Conservation (phyloP, 148 eudicot species). For the Camellia granthamiana region DNA sequence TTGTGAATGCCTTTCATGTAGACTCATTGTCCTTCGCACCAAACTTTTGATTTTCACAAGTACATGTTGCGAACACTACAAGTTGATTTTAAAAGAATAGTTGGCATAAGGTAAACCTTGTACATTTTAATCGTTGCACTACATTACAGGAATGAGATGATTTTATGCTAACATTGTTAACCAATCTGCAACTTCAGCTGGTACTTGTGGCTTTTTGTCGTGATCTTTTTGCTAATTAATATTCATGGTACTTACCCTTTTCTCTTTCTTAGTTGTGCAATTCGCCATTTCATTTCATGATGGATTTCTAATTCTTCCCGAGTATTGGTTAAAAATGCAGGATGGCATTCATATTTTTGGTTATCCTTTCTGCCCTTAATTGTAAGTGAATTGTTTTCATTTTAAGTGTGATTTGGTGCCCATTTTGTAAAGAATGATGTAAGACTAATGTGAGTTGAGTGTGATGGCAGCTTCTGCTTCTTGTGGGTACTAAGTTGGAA, state of each 20-base stretch:
- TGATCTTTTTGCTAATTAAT: conserved; percentile 76
- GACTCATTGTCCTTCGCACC: conserved; percentile 66
- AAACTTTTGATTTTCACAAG: conserved; percentile 62
- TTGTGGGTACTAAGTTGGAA: conserved; percentile 87
- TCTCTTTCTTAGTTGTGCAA: neutral
- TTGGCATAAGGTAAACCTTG: conserved; percentile 70
- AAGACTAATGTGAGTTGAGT: neutral
- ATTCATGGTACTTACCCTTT: conserved; percentile 48
- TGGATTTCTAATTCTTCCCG: neutral
- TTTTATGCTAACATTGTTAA: neutral
- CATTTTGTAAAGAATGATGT: neutral
- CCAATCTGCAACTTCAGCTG: conserved; percentile 53
- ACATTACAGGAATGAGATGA: neutral
- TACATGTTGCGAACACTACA: conserved; percentile 83
- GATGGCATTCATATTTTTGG: conserved; percentile 91
- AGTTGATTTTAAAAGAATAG: conserved; percentile 76
- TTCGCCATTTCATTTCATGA: neutral
- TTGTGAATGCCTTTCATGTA: conserved; percentile 15
- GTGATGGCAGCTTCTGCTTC: conserved; percentile 65
- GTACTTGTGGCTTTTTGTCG: conserved; percentile 95
- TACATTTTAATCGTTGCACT: neutral
- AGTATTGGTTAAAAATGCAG: conserved; percentile 38
- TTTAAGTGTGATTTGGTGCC: neutral
- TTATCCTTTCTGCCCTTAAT: conserved; percentile 76
- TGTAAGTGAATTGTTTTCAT: conserved; percentile 43